Evolutionary conservation across 164 flowering plant species (phyloP).

Genomic region (Saururus chinensis): DNA sequence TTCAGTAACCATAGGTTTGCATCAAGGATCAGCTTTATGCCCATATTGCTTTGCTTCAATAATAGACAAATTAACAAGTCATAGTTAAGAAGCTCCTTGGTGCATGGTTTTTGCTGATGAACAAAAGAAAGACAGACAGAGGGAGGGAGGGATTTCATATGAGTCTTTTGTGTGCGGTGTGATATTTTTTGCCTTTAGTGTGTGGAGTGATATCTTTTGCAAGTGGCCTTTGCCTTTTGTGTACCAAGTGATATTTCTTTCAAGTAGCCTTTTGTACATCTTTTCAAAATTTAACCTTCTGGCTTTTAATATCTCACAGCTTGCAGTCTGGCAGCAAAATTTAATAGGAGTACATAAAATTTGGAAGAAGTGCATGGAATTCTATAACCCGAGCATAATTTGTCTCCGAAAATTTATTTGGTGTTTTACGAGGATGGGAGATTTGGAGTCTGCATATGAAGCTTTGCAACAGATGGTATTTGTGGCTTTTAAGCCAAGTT

Average conservation of each 20-base stretch:
- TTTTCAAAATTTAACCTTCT: background rate
- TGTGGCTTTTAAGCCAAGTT: constrained; percentile 25
- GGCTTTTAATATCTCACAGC: constrained; percentile 29
- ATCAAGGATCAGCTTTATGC: too few relatives aligned
- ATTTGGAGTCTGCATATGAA: constrained; percentile 51
- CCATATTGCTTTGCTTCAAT: too few relatives aligned
- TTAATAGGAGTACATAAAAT: constrained; percentile 49
- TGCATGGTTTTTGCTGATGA: too few relatives aligned
- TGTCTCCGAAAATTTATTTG: constrained; percentile 49
- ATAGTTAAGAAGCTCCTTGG: too few relatives aligned
- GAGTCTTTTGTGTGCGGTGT: too few relatives aligned
- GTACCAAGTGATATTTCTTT: background rate
- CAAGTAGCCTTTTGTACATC: background rate
- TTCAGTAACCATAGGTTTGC: too few relatives aligned
- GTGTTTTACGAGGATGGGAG: constrained; percentile 58
- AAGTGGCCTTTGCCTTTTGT: too few relatives aligned
- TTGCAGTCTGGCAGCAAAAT: constrained; percentile 67
- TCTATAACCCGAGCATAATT: constrained; percentile 38
- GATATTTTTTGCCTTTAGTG: too few relatives aligned
- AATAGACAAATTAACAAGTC: too few relatives aligned
- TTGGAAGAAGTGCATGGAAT: constrained; percentile 52
- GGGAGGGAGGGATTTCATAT: too few relatives aligned
- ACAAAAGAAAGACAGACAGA: too few relatives aligned
- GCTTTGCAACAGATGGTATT: constrained; percentile 64
- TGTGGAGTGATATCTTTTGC: too few relatives aligned